Conservation (phyloP, 1,284 basidiomycete genomes). For the Trichosporon coremiiforme region DNA sequence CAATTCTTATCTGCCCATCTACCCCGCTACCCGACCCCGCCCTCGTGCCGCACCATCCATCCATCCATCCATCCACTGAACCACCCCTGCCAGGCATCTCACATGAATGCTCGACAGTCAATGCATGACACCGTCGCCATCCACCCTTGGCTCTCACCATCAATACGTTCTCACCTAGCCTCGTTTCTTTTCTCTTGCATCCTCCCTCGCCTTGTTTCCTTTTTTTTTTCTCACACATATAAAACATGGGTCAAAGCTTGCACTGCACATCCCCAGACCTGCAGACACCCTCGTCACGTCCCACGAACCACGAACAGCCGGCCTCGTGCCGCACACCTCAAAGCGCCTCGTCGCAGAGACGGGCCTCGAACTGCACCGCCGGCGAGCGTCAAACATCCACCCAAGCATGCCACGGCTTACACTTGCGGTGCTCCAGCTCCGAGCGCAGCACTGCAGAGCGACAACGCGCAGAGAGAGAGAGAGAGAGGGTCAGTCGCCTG, state of each 20-base stretch:
- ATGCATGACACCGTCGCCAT: not conserved
- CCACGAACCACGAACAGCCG: not conserved
- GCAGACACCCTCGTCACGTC: not conserved
- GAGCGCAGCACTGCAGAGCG: too few relatives aligned
- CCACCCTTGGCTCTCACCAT: too few relatives aligned
- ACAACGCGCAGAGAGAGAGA: too few relatives aligned
- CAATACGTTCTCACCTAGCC: too few relatives aligned
- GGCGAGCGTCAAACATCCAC: not conserved
- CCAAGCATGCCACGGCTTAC: too few relatives aligned
- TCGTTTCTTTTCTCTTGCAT: too few relatives aligned
- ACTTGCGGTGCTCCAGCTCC: too few relatives aligned
- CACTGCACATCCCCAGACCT: not conserved
- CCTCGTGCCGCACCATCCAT: too few relatives aligned
- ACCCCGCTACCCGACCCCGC: not conserved
- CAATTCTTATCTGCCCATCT: not conserved
- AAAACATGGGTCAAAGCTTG: not conserved
- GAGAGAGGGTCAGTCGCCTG: not conserved
- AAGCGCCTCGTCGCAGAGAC: not conserved
- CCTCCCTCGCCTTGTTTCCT: too few relatives aligned
- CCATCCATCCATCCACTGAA: too few relatives aligned
- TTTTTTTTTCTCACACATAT: not conserved
- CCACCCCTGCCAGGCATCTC: too few relatives aligned
- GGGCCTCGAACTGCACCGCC: constrained; percentile 1
- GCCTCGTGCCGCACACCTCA: too few relatives aligned
- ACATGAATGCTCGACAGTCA: not conserved